Conservation (phyloP, 805 yeast species). For the Hanseniaspora jakobsenii region DNA sequence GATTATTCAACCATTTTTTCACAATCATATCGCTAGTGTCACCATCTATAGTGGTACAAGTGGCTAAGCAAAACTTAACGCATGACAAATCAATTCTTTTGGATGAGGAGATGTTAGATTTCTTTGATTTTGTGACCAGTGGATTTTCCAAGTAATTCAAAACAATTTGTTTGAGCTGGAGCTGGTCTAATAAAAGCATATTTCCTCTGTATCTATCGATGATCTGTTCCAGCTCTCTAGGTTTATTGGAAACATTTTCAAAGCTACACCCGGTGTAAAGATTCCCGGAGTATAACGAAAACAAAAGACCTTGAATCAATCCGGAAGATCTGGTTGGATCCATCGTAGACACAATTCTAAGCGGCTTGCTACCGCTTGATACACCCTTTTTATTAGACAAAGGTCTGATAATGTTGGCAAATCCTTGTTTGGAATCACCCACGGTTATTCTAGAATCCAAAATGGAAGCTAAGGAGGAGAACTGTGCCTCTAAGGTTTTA, state of each 20-base stretch:
- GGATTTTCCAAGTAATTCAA: constrained; percentile 90
- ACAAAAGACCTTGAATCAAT: constrained; percentile 63
- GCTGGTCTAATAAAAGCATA: constrained; percentile 69
- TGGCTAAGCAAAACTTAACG: constrained; percentile 80
- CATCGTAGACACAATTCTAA: constrained; percentile 49
- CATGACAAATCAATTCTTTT: constrained; percentile 65
- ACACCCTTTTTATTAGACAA: constrained; percentile 27
- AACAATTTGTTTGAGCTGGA: constrained; percentile 79
- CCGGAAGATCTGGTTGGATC: constrained; percentile 78
- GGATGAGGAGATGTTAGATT: constrained; percentile 45
- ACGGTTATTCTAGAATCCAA: constrained; percentile 50
- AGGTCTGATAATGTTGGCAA: constrained; percentile 37
- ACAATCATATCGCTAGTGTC: constrained; percentile 83
- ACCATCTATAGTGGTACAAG: constrained; percentile 79
- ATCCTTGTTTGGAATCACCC: constrained; percentile 36
- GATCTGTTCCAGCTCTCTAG: constrained; percentile 77
- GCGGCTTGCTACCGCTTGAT: constrained; percentile 32
- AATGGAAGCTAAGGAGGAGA: constrained; percentile 60
- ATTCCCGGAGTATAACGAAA: constrained; percentile 78
- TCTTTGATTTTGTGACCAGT: constrained; percentile 51
- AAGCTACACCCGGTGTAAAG: constrained; percentile 69
- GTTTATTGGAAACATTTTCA: constrained; percentile 48
- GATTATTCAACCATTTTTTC: constrained; percentile 79
- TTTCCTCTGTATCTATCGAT: constrained; percentile 61
- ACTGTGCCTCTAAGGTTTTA: constrained; percentile 75